Conservation (phyloP, 768 basidiomycete species). For the Lentinula raphanica region DNA sequence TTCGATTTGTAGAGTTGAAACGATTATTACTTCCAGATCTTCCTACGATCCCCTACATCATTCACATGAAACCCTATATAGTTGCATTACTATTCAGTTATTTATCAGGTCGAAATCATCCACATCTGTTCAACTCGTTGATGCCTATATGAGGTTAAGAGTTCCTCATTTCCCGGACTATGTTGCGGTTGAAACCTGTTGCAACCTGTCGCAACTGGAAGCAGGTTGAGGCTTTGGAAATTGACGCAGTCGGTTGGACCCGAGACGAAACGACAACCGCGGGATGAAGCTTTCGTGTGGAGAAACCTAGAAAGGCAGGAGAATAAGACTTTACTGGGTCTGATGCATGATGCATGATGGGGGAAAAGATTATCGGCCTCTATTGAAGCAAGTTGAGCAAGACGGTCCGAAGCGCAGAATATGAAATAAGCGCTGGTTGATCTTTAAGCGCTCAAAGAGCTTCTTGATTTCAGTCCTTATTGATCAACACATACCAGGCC, state of each 20-base stretch:
- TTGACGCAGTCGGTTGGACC: background rate
- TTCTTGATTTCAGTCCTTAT: background rate
- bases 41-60: background rate
- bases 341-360: too few relatives aligned
- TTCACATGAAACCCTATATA: too few relatives aligned
- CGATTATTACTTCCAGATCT: background rate
- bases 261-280: background rate
- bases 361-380: too few relatives aligned
- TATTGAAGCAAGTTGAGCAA: too few relatives aligned
- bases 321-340: too few relatives aligned
- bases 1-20: background rate
- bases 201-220: too few relatives aligned
- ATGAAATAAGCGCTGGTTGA: background rate
- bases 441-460: background rate
- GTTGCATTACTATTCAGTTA: background rate
- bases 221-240: too few relatives aligned
- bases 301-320: too few relatives aligned
- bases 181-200: too few relatives aligned
- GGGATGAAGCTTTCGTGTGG: background rate
- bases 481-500: too few relatives aligned
- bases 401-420: too few relatives aligned
- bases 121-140: background rate
- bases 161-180: conserved; percentile 1
- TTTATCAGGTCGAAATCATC: background rate
- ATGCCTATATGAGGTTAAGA: background rate